Evolutionary conservation across 202 grass and related monocot species (phyloP), one percentile per base, ranked within the genome.

Genomic region (Musa balbisiana): DNA sequence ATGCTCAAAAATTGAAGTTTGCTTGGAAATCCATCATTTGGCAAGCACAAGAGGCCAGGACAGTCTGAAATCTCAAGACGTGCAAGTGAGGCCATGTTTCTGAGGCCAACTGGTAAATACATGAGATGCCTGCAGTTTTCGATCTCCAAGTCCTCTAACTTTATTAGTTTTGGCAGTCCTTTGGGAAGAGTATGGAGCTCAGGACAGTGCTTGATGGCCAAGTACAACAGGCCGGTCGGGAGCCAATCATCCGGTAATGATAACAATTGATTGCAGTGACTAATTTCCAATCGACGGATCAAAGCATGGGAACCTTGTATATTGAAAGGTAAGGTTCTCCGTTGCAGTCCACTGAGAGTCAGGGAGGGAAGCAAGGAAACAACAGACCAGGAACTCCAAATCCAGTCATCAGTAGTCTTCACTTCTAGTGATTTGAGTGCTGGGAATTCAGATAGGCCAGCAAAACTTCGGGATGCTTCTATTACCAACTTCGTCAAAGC

Each of bases 41-140:
- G 85, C 10, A 83, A 15, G 13, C 43, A 76, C 9, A 2, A 55
- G 76, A 90, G 72, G 3, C 53, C 79, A 20, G 51, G 72, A 55
- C 84, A 90, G 15, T 62, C 82, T 73, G 82, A 74, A 33, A 90
- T 80, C 79, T 87, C 84, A 1, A 87, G 55, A 1, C 75, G 20
- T 16, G 29, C 19, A 11, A 87, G 67, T 1, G 84, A 77, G 21
- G 16, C 27, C 51, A 87, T 79, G n/a, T 79, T 76, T 3, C 10
- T 52, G 24, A 90, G 69, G 67, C 81, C 72, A 27, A 67, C 16
- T 0, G 88, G 88, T 6, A 90, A 71, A 10, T 16, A 21, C 62
- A 33, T 23, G 56, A 90, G 59, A 10, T 72, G 16, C 59, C 9
- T n/a, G 49, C 84, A 90, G 6, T 58, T 71, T 24, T 69, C 14